Base-by-base conservation (phyloP, 2,329 filamentous ascomycete species). In the Clarireedia hainanense region DNA sequence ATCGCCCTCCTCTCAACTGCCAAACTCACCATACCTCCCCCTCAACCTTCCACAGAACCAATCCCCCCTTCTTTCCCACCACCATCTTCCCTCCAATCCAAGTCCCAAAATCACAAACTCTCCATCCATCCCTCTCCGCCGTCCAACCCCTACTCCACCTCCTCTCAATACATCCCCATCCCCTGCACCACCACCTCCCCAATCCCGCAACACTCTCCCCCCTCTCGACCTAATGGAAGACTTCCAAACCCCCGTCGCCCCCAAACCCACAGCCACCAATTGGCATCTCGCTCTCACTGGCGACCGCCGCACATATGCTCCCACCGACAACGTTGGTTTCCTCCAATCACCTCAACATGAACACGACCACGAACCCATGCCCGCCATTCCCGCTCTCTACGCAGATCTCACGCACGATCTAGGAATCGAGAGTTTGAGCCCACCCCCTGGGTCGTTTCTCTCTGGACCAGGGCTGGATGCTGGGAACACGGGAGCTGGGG, bases 251-350 rank as follows among this genome's bases (percentile, higher is more conserved):
- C 52, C 52, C 14, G 37, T 50, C 6, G 17, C 3, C 14, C 6
- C 46, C 46, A 50, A 43, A 24, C 5, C 26, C 9, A 7, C 46
- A 4, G n/a, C 26, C 27, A 37, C 46, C 39, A 50, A 50, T 24
- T 55, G 52, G 52, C 52, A 55, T 6, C 37, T 55, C 6, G 52
- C 52, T n/a, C 17, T 55, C 4, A 55, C 52, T 1, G 52, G 52
- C 20, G 46, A 55, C 30, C 52, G 46, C 7, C 45, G 52, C 17
- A 55, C 46, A 12, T 55, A 55, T 36, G 24, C 46, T 5, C 52
- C 52, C 17, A 7, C 52, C 7, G 52, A 50, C 20, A 17, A 15
- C 15, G 36, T 24, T 14, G 14, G 17, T 26, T 2, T 49, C 24
- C 24, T 9, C n/a, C n/a, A 6, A 24, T 20, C 20, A 20, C 20